Percentiles rank a stretch among this genome's conserved stretches.
These are phyloP conservation scores for Monosporozyma unispora DNA, from an alignment of 805 yeast genomes.

Conservation along the genomic window DNA sequence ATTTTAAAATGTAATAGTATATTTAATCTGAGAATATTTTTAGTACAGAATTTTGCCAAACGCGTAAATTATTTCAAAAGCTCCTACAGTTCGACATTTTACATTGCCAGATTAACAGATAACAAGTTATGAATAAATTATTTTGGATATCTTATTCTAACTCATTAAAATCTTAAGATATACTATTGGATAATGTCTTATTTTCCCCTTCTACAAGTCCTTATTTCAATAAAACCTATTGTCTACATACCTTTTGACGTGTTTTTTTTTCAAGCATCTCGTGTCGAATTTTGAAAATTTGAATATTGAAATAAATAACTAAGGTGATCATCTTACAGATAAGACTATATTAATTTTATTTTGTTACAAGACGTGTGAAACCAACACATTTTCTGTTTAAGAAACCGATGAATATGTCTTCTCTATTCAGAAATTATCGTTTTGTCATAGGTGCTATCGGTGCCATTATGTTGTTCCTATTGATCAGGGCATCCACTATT, in stretches of 20 bases:
- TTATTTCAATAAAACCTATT: background rate
- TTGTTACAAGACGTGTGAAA: background rate
- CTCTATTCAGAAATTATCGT: constrained; percentile 41
- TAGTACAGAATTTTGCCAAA: no score
- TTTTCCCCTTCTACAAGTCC: no score
- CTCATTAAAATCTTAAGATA: no score
- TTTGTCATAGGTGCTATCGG: constrained; percentile 43
- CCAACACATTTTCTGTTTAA: background rate
- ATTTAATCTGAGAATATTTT: no score
- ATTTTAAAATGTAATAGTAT: no score
- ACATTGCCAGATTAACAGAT: no score
- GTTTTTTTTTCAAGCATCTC: background rate
- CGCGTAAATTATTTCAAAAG: no score
- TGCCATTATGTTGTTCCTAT: constrained; percentile 40
- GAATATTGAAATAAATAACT: background rate
- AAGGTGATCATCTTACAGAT: background rate
- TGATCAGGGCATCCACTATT: constrained; percentile 39
- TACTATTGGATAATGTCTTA: no score
- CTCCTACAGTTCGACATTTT: no score
- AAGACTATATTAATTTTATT: no score
- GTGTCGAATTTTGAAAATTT: background rate
- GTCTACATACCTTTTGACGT: background rate
- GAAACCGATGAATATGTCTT: constrained; percentile 14
- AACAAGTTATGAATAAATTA: no score
- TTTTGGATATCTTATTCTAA: no score